Percentiles rank a stretch among this genome's conserved stretches.
Conservation (phyloP, 2,329 filamentous ascomycete genomes). For the Penicillium sp. region DNA sequence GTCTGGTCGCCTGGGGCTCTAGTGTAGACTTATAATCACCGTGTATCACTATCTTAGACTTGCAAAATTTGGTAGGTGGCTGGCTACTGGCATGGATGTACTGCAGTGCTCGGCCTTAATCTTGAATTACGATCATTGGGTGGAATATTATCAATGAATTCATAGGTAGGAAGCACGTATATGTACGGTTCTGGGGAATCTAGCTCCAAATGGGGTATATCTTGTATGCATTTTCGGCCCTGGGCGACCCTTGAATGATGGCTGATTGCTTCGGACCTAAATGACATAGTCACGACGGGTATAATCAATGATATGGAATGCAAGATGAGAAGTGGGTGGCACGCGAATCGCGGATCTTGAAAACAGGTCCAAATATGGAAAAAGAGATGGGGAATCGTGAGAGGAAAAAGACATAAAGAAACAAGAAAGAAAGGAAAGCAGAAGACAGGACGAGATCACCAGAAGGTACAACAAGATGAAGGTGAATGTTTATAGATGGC, state of each 20-base stretch:
- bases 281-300: background rate
- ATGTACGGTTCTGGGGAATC: background rate
- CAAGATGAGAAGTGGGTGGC: too few relatives aligned
- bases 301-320: constrained; percentile 2
- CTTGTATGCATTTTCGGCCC: background rate
- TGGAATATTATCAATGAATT: background rate
- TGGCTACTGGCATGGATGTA: background rate
- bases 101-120: background rate
- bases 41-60: constrained; percentile 3
- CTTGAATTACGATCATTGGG: background rate
- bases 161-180: background rate
- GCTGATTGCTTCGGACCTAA: background rate
- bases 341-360: background rate
- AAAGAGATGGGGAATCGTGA: background rate
- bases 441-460: background rate
- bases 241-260: background rate
- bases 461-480: background rate
- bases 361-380: background rate
- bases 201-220: background rate
- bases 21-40: background rate
- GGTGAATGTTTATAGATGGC: background rate
- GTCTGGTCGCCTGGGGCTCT: background rate
- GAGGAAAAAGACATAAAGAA: too few relatives aligned
- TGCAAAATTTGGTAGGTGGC: background rate
- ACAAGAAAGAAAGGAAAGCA: too few relatives aligned